These are phyloP conservation scores for Cyberlindnera japonica DNA, from an alignment of 805 yeast species.

Conservation along the genomic window DNA sequence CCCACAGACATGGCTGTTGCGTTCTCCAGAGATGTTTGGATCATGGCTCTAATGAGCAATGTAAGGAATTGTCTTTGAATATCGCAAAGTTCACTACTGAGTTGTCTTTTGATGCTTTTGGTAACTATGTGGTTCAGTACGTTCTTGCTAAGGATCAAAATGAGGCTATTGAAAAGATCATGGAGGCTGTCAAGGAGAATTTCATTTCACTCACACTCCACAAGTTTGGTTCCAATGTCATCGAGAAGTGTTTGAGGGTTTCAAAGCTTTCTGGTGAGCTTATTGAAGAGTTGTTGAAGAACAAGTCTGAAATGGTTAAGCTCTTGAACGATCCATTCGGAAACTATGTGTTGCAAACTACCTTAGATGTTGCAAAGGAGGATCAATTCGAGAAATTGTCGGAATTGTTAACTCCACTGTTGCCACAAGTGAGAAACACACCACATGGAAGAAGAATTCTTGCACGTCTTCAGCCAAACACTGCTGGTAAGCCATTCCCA, in stretches of 20 bases:
- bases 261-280: conserved; percentile 43
- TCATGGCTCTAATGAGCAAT: conserved; percentile 72
- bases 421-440: conserved; percentile 77
- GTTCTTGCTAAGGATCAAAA: conserved; percentile 51
- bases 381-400: conserved; percentile 53
- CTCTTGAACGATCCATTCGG: conserved; percentile 89
- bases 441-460: conserved; percentile 95
- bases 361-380: conserved; percentile 55
- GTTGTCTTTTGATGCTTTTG: conserved; percentile 88
- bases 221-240: conserved; percentile 91
- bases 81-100: conserved; percentile 67
- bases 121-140: conserved; percentile 95
- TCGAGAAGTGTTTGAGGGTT: conserved; percentile 76
- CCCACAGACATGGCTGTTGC: conserved; percentile 97
- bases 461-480: conserved; percentile 47
- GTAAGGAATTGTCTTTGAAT: conserved; percentile 58
- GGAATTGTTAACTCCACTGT: conserved; percentile 62
- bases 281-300: conserved; percentile 44
- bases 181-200: conserved; percentile 31
- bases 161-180: conserved; percentile 32
- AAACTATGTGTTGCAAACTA: conserved; percentile 91
- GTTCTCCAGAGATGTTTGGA: conserved; percentile 94
- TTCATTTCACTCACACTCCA: conserved; percentile 61
- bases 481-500: conserved; percentile 5
- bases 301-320: conserved; percentile 35